phyloP scores from a whole-genome alignment of 1,139 yeast species.

The Saccharomyces pastorianus region DNA sequence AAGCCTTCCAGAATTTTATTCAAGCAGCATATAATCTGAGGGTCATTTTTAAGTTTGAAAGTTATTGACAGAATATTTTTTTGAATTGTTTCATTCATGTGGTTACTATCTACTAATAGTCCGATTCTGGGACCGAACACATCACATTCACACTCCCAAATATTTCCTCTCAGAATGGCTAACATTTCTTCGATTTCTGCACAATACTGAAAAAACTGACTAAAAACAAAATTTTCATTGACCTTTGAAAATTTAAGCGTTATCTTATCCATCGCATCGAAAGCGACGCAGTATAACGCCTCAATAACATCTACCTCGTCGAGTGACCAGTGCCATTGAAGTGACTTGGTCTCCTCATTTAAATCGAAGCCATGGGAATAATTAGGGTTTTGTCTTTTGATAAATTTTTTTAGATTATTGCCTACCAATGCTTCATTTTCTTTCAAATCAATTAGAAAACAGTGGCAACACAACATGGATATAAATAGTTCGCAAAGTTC shows the following conservation, averaged over 20 bases:
- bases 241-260: constrained; percentile 3
- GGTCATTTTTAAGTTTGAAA: constrained; percentile 13
- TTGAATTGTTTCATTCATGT: constrained; percentile 14
- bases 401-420: background rate
- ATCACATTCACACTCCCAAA: constrained; percentile 11
- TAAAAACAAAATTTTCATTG: constrained; percentile 9
- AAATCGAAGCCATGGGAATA: background rate
- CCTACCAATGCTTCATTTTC: background rate
- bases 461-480: background rate
- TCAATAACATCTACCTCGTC: background rate
- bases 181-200: constrained; percentile 17
- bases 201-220: constrained; percentile 13
- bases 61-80: constrained; percentile 17
- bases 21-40: constrained; percentile 8
- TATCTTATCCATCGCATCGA: constrained; percentile 9
- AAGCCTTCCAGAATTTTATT: constrained; percentile 16
- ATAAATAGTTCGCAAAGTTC: constrained; percentile 3
- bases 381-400: background rate
- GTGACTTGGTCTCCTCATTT: background rate
- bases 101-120: constrained; percentile 8
- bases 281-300: constrained; percentile 2
- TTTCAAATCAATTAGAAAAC: background rate
- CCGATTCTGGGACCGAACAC: constrained; percentile 6
- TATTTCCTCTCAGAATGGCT: constrained; percentile 14
- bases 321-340: background rate